A percentile compares a stretch with the other conserved stretches of the same genome.
phyloP scores from a whole-genome alignment of 2,329 filamentous ascomycete species.

The Pseudogymnoascus sp. region DNA sequence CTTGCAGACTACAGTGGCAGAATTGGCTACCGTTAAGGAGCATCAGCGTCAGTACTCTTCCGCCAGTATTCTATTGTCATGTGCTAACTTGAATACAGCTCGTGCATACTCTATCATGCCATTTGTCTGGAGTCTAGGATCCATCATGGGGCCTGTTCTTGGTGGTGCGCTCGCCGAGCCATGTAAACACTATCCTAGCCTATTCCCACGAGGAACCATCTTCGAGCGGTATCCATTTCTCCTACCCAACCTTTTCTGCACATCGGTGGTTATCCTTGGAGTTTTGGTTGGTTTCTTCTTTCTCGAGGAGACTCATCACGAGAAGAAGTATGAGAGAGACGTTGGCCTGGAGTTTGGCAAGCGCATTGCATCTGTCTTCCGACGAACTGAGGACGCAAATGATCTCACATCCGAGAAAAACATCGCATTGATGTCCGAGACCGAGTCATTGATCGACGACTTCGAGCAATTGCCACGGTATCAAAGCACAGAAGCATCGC shows the following conservation, averaged over 20 bases:
- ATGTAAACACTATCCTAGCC: conserved; percentile 66
- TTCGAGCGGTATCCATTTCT: conserved; percentile 87
- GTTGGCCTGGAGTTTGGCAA: conserved; percentile 67
- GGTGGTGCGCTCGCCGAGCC: conserved; percentile 85
- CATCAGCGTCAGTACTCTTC: conserved; percentile 68
- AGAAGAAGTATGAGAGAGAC: conserved; percentile 70
- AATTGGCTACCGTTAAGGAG: conserved; percentile 85
- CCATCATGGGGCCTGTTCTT: conserved; percentile 85
- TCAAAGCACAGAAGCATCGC: conserved; percentile 50
- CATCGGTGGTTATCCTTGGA: conserved; percentile 65
- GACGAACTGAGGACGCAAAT: conserved; percentile 28
- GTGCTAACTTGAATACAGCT: conserved; percentile 41
- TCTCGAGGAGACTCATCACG: conserved; percentile 85
- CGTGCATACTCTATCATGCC: conserved; percentile 97
- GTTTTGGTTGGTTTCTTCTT: conserved; percentile 75
- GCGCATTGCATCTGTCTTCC: conserved; percentile 44
- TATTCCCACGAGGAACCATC: conserved; percentile 66
- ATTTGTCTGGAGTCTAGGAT: conserved; percentile 94
- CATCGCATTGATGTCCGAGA: conserved; percentile 16
- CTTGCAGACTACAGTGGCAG: conserved; percentile 87
- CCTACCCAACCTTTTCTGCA: conserved; percentile 84
- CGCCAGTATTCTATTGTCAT: conserved; percentile 15
- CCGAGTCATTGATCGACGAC: conserved; percentile 50
- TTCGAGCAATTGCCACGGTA: conserved; percentile 59
- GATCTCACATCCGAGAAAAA: conserved; percentile 39